Conservation (phyloP, 1,284 basidiomycete genomes). For the Cystobasidiaceae sp. region DNA sequence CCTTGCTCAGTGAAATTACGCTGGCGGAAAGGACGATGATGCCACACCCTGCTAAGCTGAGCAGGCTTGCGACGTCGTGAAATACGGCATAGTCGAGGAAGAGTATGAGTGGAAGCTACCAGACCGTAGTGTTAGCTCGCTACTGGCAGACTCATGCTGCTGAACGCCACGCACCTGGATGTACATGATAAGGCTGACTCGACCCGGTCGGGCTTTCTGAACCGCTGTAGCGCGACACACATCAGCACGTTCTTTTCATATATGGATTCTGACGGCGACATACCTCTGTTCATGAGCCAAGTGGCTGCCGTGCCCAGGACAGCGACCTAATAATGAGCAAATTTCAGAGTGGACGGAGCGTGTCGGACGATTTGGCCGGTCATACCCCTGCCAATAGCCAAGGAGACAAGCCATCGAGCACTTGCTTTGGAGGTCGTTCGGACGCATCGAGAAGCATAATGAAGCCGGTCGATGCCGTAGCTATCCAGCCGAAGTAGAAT, state of each 20-base stretch:
- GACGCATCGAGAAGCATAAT: background rate
- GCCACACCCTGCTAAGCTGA: background rate
- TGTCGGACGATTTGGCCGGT: background rate
- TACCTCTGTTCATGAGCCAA: background rate
- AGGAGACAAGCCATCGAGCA: background rate
- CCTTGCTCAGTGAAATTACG: background rate
- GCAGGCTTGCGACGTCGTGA: background rate
- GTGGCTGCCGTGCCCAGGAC: background rate
- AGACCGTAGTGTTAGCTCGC: background rate
- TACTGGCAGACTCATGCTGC: background rate
- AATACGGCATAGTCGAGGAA: slow-evolving; percentile 3
- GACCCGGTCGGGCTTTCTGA: background rate
- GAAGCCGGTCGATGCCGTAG: background rate
- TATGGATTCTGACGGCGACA: background rate
- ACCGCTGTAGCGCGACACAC: background rate
- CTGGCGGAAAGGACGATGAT: background rate
- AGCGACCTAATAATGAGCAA: background rate
- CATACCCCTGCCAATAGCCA: background rate
- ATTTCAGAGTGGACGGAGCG: background rate
- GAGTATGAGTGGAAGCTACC: slow-evolving; percentile 2
- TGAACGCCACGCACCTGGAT: background rate
- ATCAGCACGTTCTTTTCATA: background rate
- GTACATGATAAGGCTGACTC: slow-evolving; percentile 4
- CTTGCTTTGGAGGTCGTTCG: background rate
- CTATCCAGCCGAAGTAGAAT: background rate